A percentile compares a stretch with the other conserved stretches of the same genome.
Evolutionary conservation across 768 basidiomycete species (phyloP).

Genomic region (Auricularia cornea): DNA sequence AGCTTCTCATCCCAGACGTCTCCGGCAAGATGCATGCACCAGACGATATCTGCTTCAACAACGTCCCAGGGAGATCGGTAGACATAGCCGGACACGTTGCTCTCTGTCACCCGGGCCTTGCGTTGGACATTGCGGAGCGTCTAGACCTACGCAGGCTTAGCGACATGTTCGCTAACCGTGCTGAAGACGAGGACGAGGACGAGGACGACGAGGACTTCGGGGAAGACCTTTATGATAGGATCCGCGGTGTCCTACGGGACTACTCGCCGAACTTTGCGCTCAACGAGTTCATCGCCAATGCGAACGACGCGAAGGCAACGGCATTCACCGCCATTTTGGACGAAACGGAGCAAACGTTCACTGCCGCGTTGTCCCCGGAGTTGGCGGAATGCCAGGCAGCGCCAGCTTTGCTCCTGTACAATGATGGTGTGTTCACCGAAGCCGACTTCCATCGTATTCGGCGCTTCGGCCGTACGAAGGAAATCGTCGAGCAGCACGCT

Average conservation of each 20-base stretch:
- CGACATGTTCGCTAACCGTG: slow-evolving; percentile 7
- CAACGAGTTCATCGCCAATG: slow-evolving; percentile 47
- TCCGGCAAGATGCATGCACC: not conserved
- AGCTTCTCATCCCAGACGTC: slow-evolving; percentile 16
- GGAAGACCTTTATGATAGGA: slow-evolving; percentile 34
- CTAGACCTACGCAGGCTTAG: slow-evolving; percentile 13
- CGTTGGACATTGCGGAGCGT: slow-evolving; percentile 3
- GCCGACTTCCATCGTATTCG: slow-evolving; percentile 41
- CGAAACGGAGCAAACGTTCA: slow-evolving; percentile 9
- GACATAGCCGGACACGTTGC: not conserved
- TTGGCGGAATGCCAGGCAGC: slow-evolving; percentile 28
- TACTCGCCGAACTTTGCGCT: slow-evolving; percentile 37
- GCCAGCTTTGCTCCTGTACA: slow-evolving; percentile 38
- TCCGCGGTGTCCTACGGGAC: slow-evolving; percentile 32
- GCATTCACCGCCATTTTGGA: slow-evolving; percentile 36
- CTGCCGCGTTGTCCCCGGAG: slow-evolving; percentile 23
- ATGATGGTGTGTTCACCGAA: slow-evolving; percentile 32
- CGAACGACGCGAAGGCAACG: slow-evolving; percentile 39
- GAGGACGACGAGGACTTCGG: slow-evolving; percentile 35
- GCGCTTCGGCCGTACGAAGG: slow-evolving; percentile 37
- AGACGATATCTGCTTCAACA: not conserved
- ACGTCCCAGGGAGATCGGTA: not conserved
- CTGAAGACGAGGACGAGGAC: slow-evolving; percentile 9
- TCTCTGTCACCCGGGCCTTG: slow-evolving; percentile 2
- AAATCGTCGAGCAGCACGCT: slow-evolving; percentile 26